phyloP scores from a whole-genome alignment of 2,329 filamentous ascomycete species.

The Sporothrix luriei region DNA sequence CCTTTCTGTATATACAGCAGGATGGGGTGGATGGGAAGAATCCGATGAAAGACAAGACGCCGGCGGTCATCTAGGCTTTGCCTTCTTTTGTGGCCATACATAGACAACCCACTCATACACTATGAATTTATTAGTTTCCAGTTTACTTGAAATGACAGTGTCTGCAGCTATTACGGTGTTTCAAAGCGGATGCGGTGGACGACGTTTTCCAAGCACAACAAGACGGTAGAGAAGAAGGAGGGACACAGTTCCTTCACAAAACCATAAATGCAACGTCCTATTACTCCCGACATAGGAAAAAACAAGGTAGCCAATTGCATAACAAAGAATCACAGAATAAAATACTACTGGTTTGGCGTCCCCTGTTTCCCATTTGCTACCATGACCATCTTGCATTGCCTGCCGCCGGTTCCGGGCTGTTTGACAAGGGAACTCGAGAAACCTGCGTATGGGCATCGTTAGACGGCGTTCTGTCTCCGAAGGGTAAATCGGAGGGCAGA shows the following conservation, averaged over 20 bases:
- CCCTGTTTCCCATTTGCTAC: slow-evolving; percentile 1
- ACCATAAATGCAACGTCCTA: neutral
- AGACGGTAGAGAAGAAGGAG: neutral
- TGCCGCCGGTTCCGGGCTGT: slow-evolving; percentile 15
- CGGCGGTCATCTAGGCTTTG: neutral
- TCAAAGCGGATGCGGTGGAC: too few relatives aligned
- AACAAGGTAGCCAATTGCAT: slow-evolving; percentile 11
- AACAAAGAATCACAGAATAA: slow-evolving; percentile 23
- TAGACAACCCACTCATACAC: slow-evolving; percentile 23
- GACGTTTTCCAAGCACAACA: neutral
- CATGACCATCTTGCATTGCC: neutral
- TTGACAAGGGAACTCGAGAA: neutral
- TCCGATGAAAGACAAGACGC: neutral
- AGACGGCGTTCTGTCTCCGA: neutral
- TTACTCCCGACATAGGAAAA: slow-evolving; percentile 2
- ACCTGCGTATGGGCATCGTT: too few relatives aligned
- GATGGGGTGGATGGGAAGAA: neutral
- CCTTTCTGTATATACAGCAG: slow-evolving; percentile 7
- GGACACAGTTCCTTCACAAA: neutral
- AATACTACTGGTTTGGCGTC: neutral
- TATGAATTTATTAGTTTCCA: slow-evolving; percentile 10
- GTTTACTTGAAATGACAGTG: too few relatives aligned
- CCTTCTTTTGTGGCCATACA: neutral
- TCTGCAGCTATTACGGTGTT: neutral
- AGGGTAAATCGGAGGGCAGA: slow-evolving; percentile 14